Percentiles rank a stretch among this genome's conserved stretches.
phyloP scores from a whole-genome alignment of 2,329 filamentous ascomycete genomes.

The Aspergillus sp. region DNA sequence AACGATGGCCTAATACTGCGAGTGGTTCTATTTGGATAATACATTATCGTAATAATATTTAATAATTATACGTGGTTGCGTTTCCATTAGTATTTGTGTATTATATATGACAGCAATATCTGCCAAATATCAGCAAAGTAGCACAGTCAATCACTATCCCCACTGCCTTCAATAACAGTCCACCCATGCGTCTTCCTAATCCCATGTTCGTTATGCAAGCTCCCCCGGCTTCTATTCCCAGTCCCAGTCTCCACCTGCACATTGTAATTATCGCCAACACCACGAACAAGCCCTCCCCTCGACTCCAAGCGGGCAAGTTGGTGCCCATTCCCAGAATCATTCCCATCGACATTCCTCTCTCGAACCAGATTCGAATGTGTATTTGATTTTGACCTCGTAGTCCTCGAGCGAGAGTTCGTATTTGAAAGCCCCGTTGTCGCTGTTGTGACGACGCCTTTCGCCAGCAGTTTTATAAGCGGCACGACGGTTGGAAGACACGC shows the following conservation, averaged over 20 bases:
- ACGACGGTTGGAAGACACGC: conserved; percentile 5
- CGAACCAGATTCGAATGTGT: not conserved
- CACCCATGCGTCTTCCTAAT: not conserved
- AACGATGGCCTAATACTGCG: too few species aligned
- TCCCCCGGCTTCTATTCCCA: not conserved
- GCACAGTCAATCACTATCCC: not conserved
- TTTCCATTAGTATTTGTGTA: too few species aligned
- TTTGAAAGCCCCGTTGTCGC: not conserved
- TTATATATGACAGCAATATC: too few species aligned
- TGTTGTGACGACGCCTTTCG: not conserved
- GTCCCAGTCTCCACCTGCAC: not conserved
- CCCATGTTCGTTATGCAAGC: not conserved
- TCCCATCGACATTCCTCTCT: too few species aligned
- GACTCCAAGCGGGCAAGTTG: not conserved
- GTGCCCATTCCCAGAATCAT: not conserved
- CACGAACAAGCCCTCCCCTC: not conserved
- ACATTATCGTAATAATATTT: too few species aligned
- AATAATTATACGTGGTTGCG: too few species aligned
- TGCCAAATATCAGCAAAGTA: too few species aligned
- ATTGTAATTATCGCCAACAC: not conserved
- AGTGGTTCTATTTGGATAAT: too few species aligned
- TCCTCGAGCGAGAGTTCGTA: not conserved
- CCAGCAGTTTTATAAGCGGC: not conserved
- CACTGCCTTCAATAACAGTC: not conserved
- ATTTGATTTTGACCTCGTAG: not conserved